Evolutionary conservation across 306 rosid genomes (phyloP), one percentile per base, ranked within the genome.

Genomic region (Citrullus colocynthis): DNA sequence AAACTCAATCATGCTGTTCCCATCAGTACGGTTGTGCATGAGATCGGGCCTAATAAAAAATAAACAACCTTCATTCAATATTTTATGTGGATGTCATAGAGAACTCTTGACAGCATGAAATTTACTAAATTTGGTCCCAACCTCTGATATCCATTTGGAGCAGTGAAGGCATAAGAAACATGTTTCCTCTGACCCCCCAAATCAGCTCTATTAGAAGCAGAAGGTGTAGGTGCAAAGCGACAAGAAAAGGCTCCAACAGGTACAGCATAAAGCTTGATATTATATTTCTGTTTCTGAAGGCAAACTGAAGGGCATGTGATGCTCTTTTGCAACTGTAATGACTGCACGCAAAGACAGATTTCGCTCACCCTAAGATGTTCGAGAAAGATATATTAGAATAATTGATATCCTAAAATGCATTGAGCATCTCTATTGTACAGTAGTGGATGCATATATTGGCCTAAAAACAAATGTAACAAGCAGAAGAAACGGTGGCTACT

Each of bases 71-170:
- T 49, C 13, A 15, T 72, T 72, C 59, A 24, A 28, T 24, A 2
- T 14, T 16, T 72, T 8, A 72, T 72, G 28, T 72, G 57, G 10
- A 49, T 15, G 24, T 20, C 73, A 73, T 44, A 41, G 39, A 0
- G 41, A 15, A 57, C 11, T 61, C 34, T 56, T 20, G 18, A 21
- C 37, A 52, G 57, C 80, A 79, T 74, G 36, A 81, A 36, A 56
- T 78, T 61, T 30, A 45, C 78, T 61, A 54, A 61, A 73, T 66
- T 59, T 75, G 54, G 59, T 45, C 67, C 81, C 48, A 57, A 93
- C 97, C 97, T 88, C 51, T 78, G 89, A 66, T 36, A 45, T 48
- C 82, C 73, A 76, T 78, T 78, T 59, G 89, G 73, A 80, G 84
- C 64, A 13, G 93, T 83, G 83, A 66, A 79, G 37, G 75, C 86